Evolutionary conservation across 805 yeast species (phyloP).

Genomic region (Metschnikowia kunwiensis): DNA sequence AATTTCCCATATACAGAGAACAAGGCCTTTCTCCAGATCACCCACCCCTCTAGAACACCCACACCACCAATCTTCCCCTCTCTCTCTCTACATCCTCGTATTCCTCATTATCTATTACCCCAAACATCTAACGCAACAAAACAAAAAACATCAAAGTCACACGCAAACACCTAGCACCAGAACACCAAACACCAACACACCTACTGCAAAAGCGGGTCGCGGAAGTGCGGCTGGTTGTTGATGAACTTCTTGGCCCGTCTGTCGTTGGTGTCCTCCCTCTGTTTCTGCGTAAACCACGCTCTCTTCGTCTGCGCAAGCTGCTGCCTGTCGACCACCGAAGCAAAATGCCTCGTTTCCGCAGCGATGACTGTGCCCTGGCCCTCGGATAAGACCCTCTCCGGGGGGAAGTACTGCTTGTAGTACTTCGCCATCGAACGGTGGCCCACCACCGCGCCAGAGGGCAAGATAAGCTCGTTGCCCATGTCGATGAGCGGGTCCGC

Average conservation of each 20-base stretch:
- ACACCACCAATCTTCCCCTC: no score
- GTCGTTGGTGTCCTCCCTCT: slow-evolving; percentile 50
- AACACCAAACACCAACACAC: neutral
- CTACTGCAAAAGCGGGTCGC: slow-evolving; percentile 40
- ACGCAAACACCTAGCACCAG: no score
- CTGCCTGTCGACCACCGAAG: slow-evolving; percentile 37
- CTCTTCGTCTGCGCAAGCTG: slow-evolving; percentile 47
- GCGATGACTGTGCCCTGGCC: slow-evolving; percentile 46
- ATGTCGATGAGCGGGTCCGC: slow-evolving; percentile 32
- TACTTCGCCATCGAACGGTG: slow-evolving; percentile 43
- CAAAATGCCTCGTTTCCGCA: slow-evolving; percentile 52
- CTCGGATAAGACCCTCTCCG: slow-evolving; percentile 40
- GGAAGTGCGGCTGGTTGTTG: slow-evolving; percentile 76
- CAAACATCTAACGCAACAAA: no score
- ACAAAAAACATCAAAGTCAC: neutral
- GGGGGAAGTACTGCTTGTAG: slow-evolving; percentile 43
- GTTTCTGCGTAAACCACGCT: slow-evolving; percentile 56
- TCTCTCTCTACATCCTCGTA: no score
- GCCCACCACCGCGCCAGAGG: slow-evolving; percentile 42
- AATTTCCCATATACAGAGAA: no score
- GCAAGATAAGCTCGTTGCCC: slow-evolving; percentile 39
- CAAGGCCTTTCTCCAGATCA: no score
- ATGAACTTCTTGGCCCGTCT: slow-evolving; percentile 63
- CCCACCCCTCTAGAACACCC: no score
- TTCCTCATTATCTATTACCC: no score